Base-by-base conservation (phyloP, 23 red algal species). In the Gracilaria vermiculophylla region DNA sequence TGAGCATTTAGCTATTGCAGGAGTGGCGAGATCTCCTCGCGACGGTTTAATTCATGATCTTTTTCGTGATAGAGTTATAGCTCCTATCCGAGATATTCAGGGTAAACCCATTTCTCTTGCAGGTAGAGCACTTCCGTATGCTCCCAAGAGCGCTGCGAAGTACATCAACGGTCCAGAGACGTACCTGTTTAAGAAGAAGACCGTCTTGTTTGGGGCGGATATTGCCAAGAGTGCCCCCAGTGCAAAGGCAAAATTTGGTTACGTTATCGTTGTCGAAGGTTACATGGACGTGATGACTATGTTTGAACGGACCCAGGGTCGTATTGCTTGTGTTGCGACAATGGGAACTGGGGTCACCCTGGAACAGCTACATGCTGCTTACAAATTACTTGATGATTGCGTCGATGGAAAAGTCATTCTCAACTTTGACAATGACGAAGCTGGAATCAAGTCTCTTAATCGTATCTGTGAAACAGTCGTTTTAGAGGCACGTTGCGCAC, bases 211-310 rank as follows among this genome's bases (percentile, higher is more conserved):
- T 50, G 87, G 87, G 16, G 72, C 47, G 27, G 87, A 91, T 15
- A 51, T 80, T 44, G 72, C 56, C 0, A 71, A 80, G 1, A 35
- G 25, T n/a, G 53, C 76, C 23, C 52, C 72, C 0, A 57, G 43
- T 54, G 61, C 49, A 7, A 53, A 53, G 15, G 49, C 50, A 0
- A 60, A 76, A 50, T 37, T 57, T 48, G 93, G 73, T 15, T 57
- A 83, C 32, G 34, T 95, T 12, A 42, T 97, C 45, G 77, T 97
- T 20, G 95, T 97, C 20, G 95, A 97, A 82, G 95, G 95, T 28
- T 97, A 97, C 62, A 84, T 97, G 76, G 95, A 97, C 79, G 95
- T 97, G 9, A 86, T 97, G 50, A 66, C 89, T 16, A 58, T 97
- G 17, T 80, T 86, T 83, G 89, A 97, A 43, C 65, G 57, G 29